Percentiles rank a stretch among this genome's conserved stretches.
Evolutionary conservation across 2,329 filamentous ascomycete genomes (phyloP).

Genomic region (Sphaerulina vaccinii): DNA sequence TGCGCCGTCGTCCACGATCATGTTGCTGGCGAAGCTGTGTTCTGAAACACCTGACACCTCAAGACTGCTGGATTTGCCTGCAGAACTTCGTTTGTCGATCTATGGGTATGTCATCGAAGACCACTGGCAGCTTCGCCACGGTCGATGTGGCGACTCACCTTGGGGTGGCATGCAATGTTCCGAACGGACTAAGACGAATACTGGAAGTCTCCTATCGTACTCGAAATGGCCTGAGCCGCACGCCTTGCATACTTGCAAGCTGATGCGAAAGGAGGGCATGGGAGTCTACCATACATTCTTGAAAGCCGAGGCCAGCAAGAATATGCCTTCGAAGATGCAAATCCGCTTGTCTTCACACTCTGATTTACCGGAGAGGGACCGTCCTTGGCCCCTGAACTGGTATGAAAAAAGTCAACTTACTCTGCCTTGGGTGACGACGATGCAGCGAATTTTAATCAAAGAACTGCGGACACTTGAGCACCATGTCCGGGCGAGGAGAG

Average conservation of each 20-base stretch:
- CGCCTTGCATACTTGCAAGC: neutral
- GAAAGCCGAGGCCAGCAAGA: too few species aligned
- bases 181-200: neutral
- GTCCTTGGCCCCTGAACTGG: too few species aligned
- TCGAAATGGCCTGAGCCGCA: neutral
- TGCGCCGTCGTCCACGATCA: neutral
- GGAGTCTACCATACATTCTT: neutral
- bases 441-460: too few species aligned
- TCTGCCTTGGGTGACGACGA: too few species aligned
- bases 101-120: neutral
- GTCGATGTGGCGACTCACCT: neutral
- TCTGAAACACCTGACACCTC: neutral
- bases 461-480: too few species aligned
- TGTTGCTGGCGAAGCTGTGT: neutral
- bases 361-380: too few species aligned
- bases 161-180: neutral
- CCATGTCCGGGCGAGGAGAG: too few species aligned
- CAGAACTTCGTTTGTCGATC: neutral
- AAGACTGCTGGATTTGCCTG: neutral
- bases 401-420: too few species aligned
- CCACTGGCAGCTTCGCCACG: neutral
- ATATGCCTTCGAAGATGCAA: too few species aligned
- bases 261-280: neutral
- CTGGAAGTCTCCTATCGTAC: too few species aligned
- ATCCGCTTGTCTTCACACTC: too few species aligned